Evolutionary conservation across 2,329 filamentous ascomycete genomes (phyloP).

Genomic region (Atkinsonella hypoxylon): DNA sequence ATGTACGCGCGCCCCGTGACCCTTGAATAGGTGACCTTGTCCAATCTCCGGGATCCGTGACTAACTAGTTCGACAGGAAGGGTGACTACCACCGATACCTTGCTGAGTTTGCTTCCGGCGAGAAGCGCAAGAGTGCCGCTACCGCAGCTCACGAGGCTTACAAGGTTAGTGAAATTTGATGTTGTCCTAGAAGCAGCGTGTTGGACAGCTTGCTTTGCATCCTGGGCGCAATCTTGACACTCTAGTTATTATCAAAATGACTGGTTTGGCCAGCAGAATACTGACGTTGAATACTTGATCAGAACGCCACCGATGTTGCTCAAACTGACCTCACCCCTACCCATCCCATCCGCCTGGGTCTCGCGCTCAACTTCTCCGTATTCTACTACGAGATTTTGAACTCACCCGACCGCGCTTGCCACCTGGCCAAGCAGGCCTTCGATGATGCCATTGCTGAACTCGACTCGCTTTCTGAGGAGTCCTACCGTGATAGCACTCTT

Average conservation of each 20-base stretch:
- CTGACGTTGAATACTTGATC: slow-evolving; percentile 6
- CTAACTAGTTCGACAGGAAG: slow-evolving; percentile 50
- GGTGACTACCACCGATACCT: slow-evolving; percentile 95
- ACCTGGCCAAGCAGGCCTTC: slow-evolving; percentile 97
- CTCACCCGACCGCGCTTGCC: slow-evolving; percentile 94
- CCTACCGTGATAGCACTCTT: slow-evolving; percentile 95
- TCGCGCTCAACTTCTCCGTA: slow-evolving; percentile 97
- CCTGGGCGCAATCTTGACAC: background rate
- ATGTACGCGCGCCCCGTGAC: slow-evolving; percentile 52
- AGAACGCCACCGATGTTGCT: slow-evolving; percentile 96
- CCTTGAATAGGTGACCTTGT: background rate
- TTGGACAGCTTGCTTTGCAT: slow-evolving; percentile 13
- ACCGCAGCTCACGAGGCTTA: slow-evolving; percentile 88
- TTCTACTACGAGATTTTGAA: slow-evolving; percentile 99
- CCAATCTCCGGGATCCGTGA: background rate
- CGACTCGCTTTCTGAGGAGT: slow-evolving; percentile 94
- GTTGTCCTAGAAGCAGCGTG: slow-evolving; percentile 7
- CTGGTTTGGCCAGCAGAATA: slow-evolving; percentile 7
- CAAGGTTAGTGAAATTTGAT: slow-evolving; percentile 54
- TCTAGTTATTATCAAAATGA: background rate
- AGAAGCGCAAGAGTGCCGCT: slow-evolving; percentile 83
- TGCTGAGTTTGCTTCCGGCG: slow-evolving; percentile 82
- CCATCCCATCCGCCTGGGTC: slow-evolving; percentile 93
- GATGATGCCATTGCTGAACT: slow-evolving; percentile 98
- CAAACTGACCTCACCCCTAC: slow-evolving; percentile 96